Base-by-base conservation (phyloP, 192 early-diverging fungal species). In the Linnemannia elongata region DNA sequence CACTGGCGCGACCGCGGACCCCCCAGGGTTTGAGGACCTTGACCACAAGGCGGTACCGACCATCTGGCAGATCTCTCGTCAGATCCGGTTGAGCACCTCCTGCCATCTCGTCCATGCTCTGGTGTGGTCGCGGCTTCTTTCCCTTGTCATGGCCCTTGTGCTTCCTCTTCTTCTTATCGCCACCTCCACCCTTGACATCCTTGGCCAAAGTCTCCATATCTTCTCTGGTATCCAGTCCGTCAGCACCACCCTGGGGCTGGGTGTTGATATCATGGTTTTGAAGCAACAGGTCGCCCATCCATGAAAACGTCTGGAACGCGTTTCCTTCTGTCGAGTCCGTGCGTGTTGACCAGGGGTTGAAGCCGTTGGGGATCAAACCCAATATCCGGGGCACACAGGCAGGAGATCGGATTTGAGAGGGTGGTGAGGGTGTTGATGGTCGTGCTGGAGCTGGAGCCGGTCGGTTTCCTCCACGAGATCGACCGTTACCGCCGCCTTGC, bases 21-120 rank as follows among this genome's bases (percentile, higher is more conserved):
- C 81, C 87, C 78, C 77, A 88, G 6, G 81, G 81, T 45, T 82
- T 88, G 17, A 88, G 75, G 3, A 77, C 87, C 60, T 79, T 79
- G 38, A 88, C 73, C 18, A 88, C 77, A 39, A 88, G 68, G 30
- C 87, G 69, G 57, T 88, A 88, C 24, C 72, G 73, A 36, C 87
- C 87, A 55, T 83, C 55, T 0, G 87, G 81, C 44, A 88, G 30
- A 44, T 82, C 68, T 4, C 57, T 55, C 4, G 81, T 41, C 33
- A 49, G 27, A 4, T 66, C 55, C 1, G 49, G 12, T 55, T 75
- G 38, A 7, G 41, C 72, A 30, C 35, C 20, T 41, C 10, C 42
- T 49, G 55, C 15, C 73, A 69, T 75, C 3, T 75, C 30, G 20
- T 76, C 27, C 38, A 22, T 54, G n/a, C 44, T 79, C 30, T 42